Base-by-base conservation (phyloP, 805 yeast species). In the Ogataea glucozyma region DNA sequence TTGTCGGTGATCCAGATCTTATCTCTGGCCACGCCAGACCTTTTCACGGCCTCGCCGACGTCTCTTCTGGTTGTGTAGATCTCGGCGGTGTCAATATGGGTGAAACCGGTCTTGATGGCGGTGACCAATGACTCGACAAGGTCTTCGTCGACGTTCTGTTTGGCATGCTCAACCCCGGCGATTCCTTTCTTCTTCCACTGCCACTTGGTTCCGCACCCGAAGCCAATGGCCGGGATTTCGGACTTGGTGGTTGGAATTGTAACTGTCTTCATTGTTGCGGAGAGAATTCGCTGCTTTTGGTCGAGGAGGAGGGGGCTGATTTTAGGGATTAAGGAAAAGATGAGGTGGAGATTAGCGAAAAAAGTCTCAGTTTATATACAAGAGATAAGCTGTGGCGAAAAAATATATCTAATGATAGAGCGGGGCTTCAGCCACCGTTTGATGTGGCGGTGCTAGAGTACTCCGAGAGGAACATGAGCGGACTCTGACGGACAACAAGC, bases 71-170 rank as follows among this genome's bases (percentile, higher is more conserved):
- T 82, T 16, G 74, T 69, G 58, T 82, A 82, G 12, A 71, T 64
- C 49, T 82, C 85, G 1, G 88, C 87, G 3, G 83, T 79, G 54
- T 82, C 88, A 27, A 82, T 61, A 57, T 81, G 87, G 26, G 61
- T 67, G 58, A 75, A 77, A 0, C 86, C 86, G 12, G 58, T 52
- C 8, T 72, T 61, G 23, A 82, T 52, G 3, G 87, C 82, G 10
- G 56, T 50, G 9, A 61, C 52, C 23, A 80, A 48, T 11, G 76
- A 72, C 10, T 69, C 67, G 3, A 75, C 78, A 26, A 81, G 62
- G 13, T 66, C 70, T 13, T 70, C 65, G 34, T 57, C 56, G 9
- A 60, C 43, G 7, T 52, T 49, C 8, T 27, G 22, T 19, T 47
- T 45, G 13, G 54, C 48, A 10, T 38, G 31, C 4, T 37, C 45